Evolutionary conservation across 352 stramenopile species (phyloP), one percentile per base, ranked within the genome.

Genomic region (Phytophthora tubulina): DNA sequence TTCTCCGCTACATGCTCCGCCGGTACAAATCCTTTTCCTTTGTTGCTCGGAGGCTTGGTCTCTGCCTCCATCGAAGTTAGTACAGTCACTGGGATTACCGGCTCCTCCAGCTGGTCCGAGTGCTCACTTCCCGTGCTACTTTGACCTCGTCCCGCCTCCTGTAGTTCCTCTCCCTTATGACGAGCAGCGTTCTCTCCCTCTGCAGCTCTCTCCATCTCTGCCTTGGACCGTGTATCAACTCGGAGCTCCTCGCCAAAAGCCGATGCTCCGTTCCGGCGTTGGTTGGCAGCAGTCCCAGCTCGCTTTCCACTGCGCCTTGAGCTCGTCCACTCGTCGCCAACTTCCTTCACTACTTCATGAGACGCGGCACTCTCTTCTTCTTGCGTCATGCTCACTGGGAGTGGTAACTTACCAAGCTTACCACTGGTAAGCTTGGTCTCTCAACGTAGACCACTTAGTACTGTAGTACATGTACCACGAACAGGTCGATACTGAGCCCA

Each of bases 261-360:
- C 14, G 36, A 46, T 36, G 51, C 3, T 14, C 32, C 63, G 11
- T 49, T 60, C 0, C 39, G 42, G 9, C 6, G 31, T 54, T 50
- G 57, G n/a, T 54, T 67, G 15, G 46, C 30, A 49, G 31, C 50
- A 41, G 32, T 46, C 46, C 21, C 39, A 4, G 32, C 44, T 59
- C 64, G 57, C 35, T 49, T 70, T 45, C 62, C 74, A 11, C 45
- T 73, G 21, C 70, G 60, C 61, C 74, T 64, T 0, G 66, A 63
- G 45, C 74, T 81, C 31, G 45, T 56, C 74, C 70, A 81, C 57
- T 81, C 74, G 3, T 33, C 45, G 3, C 66, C 67, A 3, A 48
- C 42, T 15, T 62, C 51, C 45, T 56, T 49, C 9, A 7, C 13
- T 6, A 1, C 10, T 45, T 58, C 49, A 35, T 66, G 49, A 59